These are phyloP conservation scores for Calvatia gigantea DNA, from an alignment of 768 basidiomycete species.

Conservation along the genomic window DNA sequence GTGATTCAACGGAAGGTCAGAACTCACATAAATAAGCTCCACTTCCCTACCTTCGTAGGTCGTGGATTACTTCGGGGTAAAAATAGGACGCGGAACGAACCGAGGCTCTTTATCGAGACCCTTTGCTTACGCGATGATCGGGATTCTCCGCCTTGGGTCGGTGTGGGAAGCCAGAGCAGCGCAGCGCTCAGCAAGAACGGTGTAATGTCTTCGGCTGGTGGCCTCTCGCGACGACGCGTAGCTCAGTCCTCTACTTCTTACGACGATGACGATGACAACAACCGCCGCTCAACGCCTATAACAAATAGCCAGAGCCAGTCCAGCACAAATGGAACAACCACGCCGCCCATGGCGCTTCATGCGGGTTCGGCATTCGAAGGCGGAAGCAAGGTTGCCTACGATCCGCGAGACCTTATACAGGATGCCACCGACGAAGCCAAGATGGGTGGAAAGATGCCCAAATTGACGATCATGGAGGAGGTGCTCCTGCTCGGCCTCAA, in stretches of 20 bases:
- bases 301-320: constrained; percentile 14
- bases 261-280: constrained; percentile 33
- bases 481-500: constrained; percentile 90
- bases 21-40: too few species aligned
- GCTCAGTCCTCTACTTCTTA: constrained; percentile 35
- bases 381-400: constrained; percentile 86
- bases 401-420: constrained; percentile 83
- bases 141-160: not conserved
- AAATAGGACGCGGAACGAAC: too few species aligned
- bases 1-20: too few species aligned
- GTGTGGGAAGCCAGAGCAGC: not conserved
- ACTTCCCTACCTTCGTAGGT: too few species aligned
- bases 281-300: constrained; percentile 18
- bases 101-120: not conserved
- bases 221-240: constrained; percentile 58
- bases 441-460: constrained; percentile 71
- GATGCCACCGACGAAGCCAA: constrained; percentile 60
- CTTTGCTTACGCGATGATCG: not conserved
- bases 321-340: constrained; percentile 19
- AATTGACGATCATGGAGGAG: constrained; percentile 95
- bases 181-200: not conserved
- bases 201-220: constrained; percentile 43
- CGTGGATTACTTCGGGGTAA: too few species aligned
- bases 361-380: constrained; percentile 85
- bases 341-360: constrained; percentile 37